These are phyloP conservation scores for Clathrospora elynae DNA, from an alignment of 2,329 filamentous ascomycete genomes.

Conservation along the genomic window DNA sequence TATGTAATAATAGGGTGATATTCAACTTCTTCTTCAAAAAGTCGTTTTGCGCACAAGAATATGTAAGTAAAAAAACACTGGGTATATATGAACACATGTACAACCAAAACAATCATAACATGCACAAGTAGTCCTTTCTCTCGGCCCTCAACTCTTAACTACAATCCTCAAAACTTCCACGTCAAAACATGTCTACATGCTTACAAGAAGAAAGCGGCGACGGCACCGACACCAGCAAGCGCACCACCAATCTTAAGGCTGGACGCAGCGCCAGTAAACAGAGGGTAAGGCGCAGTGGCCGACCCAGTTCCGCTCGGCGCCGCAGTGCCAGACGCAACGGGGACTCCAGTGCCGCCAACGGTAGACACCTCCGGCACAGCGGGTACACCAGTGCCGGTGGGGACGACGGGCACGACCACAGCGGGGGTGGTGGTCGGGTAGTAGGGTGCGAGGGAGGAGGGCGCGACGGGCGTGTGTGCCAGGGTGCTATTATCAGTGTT, in stretches of 20 bases:
- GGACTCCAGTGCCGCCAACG: neutral
- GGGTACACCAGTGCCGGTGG: constrained; percentile 31
- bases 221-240: constrained; percentile 42
- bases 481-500: constrained; percentile 17
- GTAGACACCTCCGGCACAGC: neutral
- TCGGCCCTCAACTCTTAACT: too few relatives aligned
- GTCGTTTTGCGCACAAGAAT: too few relatives aligned
- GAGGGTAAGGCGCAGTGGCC: constrained; percentile 23
- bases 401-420: constrained; percentile 16
- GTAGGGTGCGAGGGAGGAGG: constrained; percentile 29
- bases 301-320: constrained; percentile 31
- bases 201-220: constrained; percentile 47
- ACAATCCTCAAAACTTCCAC: too few relatives aligned
- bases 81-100: too few relatives aligned
- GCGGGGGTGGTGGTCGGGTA: constrained; percentile 32
- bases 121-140: too few relatives aligned
- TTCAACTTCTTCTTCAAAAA: too few relatives aligned
- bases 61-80: too few relatives aligned
- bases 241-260: constrained; percentile 37
- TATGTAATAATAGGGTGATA: too few relatives aligned
- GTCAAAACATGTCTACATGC: too few relatives aligned
- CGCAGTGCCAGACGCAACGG: constrained; percentile 22
- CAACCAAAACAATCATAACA: too few relatives aligned
- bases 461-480: constrained; percentile 29
- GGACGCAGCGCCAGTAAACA: constrained; percentile 44